Percentiles rank a stretch among this genome's conserved stretches.
Conservation (phyloP, 495 filamentous ascomycete species). For the Xeromyces bisporus region DNA sequence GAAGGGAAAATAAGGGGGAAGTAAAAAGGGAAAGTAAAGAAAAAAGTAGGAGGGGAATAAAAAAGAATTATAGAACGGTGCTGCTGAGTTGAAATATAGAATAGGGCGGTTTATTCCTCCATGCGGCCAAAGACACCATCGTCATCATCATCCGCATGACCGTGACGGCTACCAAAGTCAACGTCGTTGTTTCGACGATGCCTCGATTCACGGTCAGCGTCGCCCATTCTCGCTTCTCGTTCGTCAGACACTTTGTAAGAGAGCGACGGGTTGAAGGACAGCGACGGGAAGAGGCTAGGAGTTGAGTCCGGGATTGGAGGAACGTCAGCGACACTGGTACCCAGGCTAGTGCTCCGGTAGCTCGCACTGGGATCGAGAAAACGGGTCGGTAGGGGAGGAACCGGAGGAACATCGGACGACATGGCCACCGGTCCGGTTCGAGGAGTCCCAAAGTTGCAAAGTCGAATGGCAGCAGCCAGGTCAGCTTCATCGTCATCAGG, state of each 20-base stretch:
- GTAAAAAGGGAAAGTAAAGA: not conserved
- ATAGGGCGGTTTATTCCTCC: conserved; percentile 51
- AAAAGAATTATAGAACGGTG: not conserved
- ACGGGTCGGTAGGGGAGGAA: conserved; percentile 60
- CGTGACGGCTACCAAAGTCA: conserved; percentile 49
- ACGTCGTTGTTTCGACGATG: conserved; percentile 53
- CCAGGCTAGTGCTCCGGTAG: conserved; percentile 11
- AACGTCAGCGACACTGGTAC: conserved; percentile 28
- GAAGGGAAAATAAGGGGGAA: not conserved
- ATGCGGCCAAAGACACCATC: conserved; percentile 91
- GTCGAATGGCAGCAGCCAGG: conserved; percentile 76
- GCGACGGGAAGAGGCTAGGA: conserved; percentile 21
- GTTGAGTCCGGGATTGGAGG: conserved; percentile 18
- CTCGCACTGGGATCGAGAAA: conserved; percentile 20
- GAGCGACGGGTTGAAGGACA: conserved; percentile 29
- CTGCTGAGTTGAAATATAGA: too few relatives aligned
- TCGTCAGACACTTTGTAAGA: conserved; percentile 34
- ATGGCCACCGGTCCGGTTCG: conserved; percentile 52
- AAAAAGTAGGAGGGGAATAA: not conserved
- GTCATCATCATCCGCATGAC: conserved; percentile 72
- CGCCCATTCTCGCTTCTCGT: conserved; percentile 22
- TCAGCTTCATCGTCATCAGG: conserved; percentile 43
- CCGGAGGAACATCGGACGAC: conserved; percentile 64
- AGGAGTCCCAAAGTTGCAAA: conserved; percentile 82
- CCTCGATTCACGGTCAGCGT: conserved; percentile 28